Base-by-base conservation (phyloP, 2,329 filamentous ascomycete species). In the Talaromyces funiculosus region DNA sequence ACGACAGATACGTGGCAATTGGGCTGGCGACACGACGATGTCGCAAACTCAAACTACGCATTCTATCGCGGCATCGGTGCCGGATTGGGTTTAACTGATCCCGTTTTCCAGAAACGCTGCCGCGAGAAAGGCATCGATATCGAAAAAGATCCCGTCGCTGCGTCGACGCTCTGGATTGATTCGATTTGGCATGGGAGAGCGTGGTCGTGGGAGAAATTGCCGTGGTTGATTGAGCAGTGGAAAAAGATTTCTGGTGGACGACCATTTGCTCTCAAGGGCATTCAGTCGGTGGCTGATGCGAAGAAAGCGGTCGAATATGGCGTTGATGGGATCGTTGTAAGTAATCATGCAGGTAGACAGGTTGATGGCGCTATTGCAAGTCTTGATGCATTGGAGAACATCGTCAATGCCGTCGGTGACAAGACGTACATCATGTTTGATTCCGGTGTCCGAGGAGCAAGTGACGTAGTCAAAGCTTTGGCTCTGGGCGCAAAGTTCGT, bases 311-410 rank as follows among this genome's bases (percentile, higher is more conserved):
- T 86, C 53, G 53, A 61, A 56, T 68, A 80, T 12, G 86, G 85
- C 0, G 82, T 84, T 3, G 84, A 90, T 64, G 88, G 84, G 0
- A 88, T 91, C 53, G 80, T 90, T 1, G 77, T 90, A 1, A 84
- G 81, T 14, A 91, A 91, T 65, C 88, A 91, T 69, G 88, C 87
- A 1, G 88, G 88, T 0, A 73, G 88, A 20, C 84, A 87, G 70
- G 82, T 86, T 2, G 84, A 86, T 65, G 84, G 84, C 0, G 83
- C 84, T 2, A 76, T 84, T 60, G 84, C 80, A 12, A 84, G 80
- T 66, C 69, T 87, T 55, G 84, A 87, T 68, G 83, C 82, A 1
- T 66, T 86, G 64, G 83, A 86, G 73, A 81, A 80, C 61, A 86
- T 87, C 60, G 80, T 79, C 1, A 73, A 71, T 72, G 80, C 80